Percentiles rank a stretch among this genome's conserved stretches.
Conservation (phyloP, 768 basidiomycete genomes). For the Harrya chromipes region DNA sequence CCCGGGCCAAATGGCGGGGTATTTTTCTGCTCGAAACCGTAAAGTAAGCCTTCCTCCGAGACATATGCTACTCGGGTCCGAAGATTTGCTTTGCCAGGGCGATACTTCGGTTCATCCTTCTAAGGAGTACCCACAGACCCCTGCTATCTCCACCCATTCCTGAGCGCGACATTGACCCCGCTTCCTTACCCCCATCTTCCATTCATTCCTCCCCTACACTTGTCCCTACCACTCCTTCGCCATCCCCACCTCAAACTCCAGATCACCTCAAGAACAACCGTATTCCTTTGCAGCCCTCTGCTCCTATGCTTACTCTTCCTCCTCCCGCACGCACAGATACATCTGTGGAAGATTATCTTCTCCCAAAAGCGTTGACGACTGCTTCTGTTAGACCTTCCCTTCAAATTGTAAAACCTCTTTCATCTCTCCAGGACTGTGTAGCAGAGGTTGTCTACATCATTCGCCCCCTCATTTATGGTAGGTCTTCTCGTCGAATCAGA, state of each 20-base stretch:
- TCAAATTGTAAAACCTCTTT: slow-evolving; percentile 58
- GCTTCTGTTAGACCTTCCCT: slow-evolving; percentile 69
- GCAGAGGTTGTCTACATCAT: slow-evolving; percentile 69
- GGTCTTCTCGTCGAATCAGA: slow-evolving; percentile 19
- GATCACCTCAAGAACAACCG: slow-evolving; percentile 83
- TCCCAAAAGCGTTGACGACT: slow-evolving; percentile 77
- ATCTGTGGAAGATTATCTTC: slow-evolving; percentile 73
- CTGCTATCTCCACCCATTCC: slow-evolving; percentile 76
- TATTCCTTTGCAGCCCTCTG: slow-evolving; percentile 60
- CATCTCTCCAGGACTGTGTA: slow-evolving; percentile 69
- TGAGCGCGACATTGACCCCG: slow-evolving; percentile 83
- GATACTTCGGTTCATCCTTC: slow-evolving; percentile 64
- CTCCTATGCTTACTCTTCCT: slow-evolving; percentile 50
- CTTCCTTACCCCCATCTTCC: slow-evolving; percentile 54
- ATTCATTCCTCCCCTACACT: slow-evolving; percentile 57
- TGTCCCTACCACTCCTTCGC: slow-evolving; percentile 52
- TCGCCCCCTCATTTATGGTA: slow-evolving; percentile 77
- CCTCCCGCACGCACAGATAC: slow-evolving; percentile 50
- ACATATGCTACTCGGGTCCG: slow-evolving; percentile 1
- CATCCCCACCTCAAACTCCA: slow-evolving; percentile 61
- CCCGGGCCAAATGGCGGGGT: slow-evolving; percentile 67
- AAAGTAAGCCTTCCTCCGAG: slow-evolving; percentile 57
- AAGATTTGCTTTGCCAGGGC: slow-evolving; percentile 47
- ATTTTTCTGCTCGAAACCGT: slow-evolving; percentile 75
- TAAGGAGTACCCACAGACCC: slow-evolving; percentile 75